Percentiles rank a stretch among this genome's conserved stretches.
phyloP scores from a whole-genome alignment of 805 yeast species.

The Yamadazyma phyllophila region DNA sequence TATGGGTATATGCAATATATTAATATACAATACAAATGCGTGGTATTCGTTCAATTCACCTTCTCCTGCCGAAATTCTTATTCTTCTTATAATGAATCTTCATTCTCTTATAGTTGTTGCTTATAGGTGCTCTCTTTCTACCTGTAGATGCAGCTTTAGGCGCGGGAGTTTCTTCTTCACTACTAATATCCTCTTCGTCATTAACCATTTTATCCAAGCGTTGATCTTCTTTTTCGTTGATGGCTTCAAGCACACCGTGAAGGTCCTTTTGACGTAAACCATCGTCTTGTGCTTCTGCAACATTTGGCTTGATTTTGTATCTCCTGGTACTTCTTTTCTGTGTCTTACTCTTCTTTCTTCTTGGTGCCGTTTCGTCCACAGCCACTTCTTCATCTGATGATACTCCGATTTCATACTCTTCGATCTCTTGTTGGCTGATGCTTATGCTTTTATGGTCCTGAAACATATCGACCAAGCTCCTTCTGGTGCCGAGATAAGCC shows the following conservation, averaged over 20 bases:
- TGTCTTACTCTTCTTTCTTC: constrained; percentile 36
- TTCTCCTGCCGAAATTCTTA: constrained; percentile 21
- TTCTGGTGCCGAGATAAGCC: constrained; percentile 19
- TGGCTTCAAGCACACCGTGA: constrained; percentile 38
- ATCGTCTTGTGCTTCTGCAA: constrained; percentile 17
- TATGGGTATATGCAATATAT: neutral
- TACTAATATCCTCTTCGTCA: constrained; percentile 10
- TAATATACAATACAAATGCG: neutral
- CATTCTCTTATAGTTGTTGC: constrained; percentile 50
- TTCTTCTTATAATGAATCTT: constrained; percentile 46
- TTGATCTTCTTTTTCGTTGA: constrained; percentile 26
- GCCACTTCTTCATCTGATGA: constrained; percentile 9
- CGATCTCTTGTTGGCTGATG: constrained; percentile 13
- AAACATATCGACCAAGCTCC: constrained; percentile 44
- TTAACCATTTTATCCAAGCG: constrained; percentile 21
- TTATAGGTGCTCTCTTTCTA: constrained; percentile 31
- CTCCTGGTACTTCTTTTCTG: constrained; percentile 54
- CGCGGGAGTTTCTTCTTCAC: constrained; percentile 12
- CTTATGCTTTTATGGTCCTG: constrained; percentile 42
- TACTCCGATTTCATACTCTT: constrained; percentile 10
- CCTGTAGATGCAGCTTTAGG: constrained; percentile 4
- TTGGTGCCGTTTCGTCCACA: neutral
- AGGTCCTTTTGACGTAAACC: constrained; percentile 40
- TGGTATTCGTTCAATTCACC: constrained; percentile 7
- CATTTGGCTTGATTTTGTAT: constrained; percentile 46